Percentiles rank a stretch among this genome's conserved stretches.
Evolutionary conservation across 2,329 filamentous ascomycete genomes (phyloP).

Genomic region (Bipolaris gigantea): DNA sequence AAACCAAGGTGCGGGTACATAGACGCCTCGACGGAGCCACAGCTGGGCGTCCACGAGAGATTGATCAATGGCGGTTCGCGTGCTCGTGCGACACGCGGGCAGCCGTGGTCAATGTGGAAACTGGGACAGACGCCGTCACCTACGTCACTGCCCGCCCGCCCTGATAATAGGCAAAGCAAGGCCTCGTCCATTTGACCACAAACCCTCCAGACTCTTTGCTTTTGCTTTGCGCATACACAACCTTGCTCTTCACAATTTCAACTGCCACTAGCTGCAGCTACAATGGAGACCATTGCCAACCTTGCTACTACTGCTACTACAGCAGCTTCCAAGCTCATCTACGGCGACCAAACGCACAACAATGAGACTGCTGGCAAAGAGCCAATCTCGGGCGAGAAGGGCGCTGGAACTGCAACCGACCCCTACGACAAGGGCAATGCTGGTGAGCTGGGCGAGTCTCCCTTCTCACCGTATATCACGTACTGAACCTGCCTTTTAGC

Average conservation of each 20-base stretch:
- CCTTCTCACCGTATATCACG: not conserved
- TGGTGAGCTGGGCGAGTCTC: conserved; percentile 46
- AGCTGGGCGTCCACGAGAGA: conserved; percentile 18
- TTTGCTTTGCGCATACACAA: not conserved
- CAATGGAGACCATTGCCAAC: conserved; percentile 47
- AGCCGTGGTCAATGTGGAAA: conserved; percentile 11
- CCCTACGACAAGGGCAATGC: conserved; percentile 78
- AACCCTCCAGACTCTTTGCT: not conserved
- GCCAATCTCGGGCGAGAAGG: conserved; percentile 71
- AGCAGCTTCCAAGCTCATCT: conserved; percentile 43
- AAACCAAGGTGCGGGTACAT: conserved; percentile 8
- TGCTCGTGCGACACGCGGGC: conserved; percentile 9
- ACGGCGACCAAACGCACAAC: conserved; percentile 44
- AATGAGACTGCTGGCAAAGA: conserved; percentile 55
- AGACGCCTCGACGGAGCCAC: conserved; percentile 13
- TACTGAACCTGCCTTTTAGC: conserved; percentile 16
- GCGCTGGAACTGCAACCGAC: conserved; percentile 67
- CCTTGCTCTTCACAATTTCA: conserved; percentile 1
- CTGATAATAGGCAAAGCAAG: conserved; percentile 12
- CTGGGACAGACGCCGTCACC: conserved; percentile 15
- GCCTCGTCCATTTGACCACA: conserved; percentile 8
- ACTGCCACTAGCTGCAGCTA: conserved; percentile 4
- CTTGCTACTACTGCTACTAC: conserved; percentile 28
- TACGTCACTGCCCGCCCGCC: conserved; percentile 25
- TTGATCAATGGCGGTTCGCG: conserved; percentile 16